These are phyloP conservation scores for Spirogloea muscicola DNA, from an alignment of 139 green algal genomes.

Conservation along the genomic window DNA sequence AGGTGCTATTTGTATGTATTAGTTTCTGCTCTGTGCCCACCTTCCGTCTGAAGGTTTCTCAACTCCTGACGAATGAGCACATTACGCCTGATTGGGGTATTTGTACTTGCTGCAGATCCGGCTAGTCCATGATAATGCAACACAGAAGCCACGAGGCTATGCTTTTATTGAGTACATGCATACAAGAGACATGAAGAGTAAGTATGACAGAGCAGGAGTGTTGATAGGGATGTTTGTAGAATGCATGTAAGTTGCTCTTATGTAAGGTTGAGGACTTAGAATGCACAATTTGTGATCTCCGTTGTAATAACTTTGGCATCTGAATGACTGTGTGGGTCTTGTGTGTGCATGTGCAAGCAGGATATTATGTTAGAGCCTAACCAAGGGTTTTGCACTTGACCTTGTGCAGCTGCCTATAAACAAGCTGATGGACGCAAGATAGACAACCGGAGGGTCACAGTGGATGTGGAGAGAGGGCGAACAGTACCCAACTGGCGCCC, in stretches of 20 bases:
- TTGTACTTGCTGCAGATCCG: conserved; percentile 37
- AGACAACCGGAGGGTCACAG: conserved; percentile 51
- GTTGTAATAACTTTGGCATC: background rate
- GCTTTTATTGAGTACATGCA: conserved; percentile 57
- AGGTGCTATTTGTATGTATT: background rate
- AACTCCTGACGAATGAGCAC: too few relatives aligned
- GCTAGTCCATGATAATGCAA: conserved; percentile 46
- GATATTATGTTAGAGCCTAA: too few relatives aligned
- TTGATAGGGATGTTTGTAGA: background rate
- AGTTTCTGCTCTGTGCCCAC: too few relatives aligned
- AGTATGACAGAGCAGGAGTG: conserved; percentile 2
- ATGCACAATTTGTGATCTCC: background rate
- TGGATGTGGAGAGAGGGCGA: conserved; percentile 56
- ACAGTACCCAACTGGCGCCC: conserved; percentile 55
- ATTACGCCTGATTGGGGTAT: too few relatives aligned
- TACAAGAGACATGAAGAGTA: conserved; percentile 57
- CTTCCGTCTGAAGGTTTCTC: too few relatives aligned
- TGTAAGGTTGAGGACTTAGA: too few relatives aligned
- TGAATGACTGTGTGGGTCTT: too few relatives aligned
- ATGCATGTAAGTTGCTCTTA: too few relatives aligned
- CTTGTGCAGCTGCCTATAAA: conserved; percentile 52
- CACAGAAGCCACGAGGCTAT: conserved; percentile 52
- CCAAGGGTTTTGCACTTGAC: too few relatives aligned
- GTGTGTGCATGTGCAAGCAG: too few relatives aligned
- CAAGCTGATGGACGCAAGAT: conserved; percentile 52